These are phyloP conservation scores for Colletotrichum chlorophyti DNA, from an alignment of 2,329 filamentous ascomycete species.

Conservation along the genomic window DNA sequence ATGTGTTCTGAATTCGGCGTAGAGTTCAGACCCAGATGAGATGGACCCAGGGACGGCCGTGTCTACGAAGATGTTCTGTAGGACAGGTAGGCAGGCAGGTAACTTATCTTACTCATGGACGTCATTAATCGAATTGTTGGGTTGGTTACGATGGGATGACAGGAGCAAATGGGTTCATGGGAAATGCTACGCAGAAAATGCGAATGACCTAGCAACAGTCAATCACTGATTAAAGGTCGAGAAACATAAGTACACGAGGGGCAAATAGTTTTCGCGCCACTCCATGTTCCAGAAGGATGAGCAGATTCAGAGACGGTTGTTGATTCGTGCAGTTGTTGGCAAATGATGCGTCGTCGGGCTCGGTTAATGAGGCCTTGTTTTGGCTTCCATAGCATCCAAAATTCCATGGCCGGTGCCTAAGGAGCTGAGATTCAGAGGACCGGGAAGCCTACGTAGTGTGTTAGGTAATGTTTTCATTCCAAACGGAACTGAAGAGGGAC, in stretches of 20 bases:
- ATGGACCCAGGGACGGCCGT: too few relatives aligned
- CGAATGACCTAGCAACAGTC: too few relatives aligned
- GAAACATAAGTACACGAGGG: not conserved
- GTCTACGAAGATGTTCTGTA: too few relatives aligned
- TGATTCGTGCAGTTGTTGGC: not conserved
- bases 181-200: too few relatives aligned
- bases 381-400: too few relatives aligned
- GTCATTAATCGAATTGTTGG: not conserved
- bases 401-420: too few relatives aligned
- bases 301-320: not conserved
- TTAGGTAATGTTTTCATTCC: too few relatives aligned
- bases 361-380: not conserved
- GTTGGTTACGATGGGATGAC: conserved; percentile 14
- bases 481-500: not conserved
- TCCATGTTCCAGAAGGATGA: not conserved
- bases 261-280: not conserved
- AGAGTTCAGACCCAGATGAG: conserved; percentile 3
- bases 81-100: conserved; percentile 5
- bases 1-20: conserved; percentile 17
- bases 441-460: too few relatives aligned
- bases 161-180: too few relatives aligned
- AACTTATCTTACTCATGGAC: too few relatives aligned
- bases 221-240: not conserved
- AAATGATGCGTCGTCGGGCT: not conserved
- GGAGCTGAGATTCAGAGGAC: too few relatives aligned